phyloP scores from a whole-genome alignment of 345 rosid genomes.

The Populus pruinosa region DNA sequence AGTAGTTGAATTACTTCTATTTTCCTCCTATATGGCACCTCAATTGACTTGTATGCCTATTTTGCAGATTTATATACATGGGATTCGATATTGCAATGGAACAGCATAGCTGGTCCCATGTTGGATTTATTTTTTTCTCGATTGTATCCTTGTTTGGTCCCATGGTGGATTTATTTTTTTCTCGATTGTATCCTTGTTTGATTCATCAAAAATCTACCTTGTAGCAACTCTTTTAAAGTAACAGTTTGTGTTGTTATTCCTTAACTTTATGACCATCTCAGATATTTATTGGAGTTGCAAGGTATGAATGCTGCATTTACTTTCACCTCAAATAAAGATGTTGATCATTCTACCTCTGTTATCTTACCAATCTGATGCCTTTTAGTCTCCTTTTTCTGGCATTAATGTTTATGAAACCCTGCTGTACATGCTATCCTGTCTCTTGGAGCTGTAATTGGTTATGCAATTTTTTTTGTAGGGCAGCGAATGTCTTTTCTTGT shows the following conservation, averaged over 20 bases:
- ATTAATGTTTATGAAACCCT: not conserved
- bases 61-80: conserved; percentile 94
- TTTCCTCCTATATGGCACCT: not conserved
- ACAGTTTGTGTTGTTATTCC: conserved; percentile 34
- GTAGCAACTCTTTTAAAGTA: not conserved
- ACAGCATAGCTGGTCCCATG: conserved; percentile 97
- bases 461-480: conserved; percentile 51
- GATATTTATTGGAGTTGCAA: conserved; percentile 84
- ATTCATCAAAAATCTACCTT: conserved; percentile 2
- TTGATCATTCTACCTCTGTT: not conserved
- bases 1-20: conserved; percentile 10
- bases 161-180: conserved; percentile 89
- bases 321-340: conserved; percentile 1
- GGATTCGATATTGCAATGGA: conserved; percentile 99
- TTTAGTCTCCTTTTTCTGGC: not conserved
- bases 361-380: not conserved
- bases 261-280: conserved; percentile 44
- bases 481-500: conserved; percentile 89
- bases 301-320: conserved; percentile 42
- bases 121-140: conserved; percentile 92
- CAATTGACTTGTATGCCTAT: conserved; percentile 17
- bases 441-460: conserved; percentile 26
- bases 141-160: conserved; percentile 91
- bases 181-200: conserved; percentile 87
- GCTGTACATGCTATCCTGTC: not conserved